Conservation (phyloP, 2,329 filamentous ascomycete genomes). For the Xylaria sp. region DNA sequence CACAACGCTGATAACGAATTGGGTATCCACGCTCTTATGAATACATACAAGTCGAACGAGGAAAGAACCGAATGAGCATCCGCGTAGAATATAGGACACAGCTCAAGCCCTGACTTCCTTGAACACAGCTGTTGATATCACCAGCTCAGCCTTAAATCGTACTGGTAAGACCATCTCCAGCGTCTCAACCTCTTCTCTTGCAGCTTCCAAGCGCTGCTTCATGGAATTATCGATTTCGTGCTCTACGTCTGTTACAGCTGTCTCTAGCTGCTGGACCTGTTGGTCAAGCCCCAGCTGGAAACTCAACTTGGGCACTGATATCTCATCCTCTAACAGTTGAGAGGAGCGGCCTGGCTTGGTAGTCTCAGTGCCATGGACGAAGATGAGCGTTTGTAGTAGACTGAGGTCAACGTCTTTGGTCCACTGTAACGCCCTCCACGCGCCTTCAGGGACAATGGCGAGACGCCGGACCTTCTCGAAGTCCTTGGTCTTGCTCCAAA, state of each 20-base stretch:
- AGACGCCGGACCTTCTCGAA: conserved; percentile 45
- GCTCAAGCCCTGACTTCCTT: conserved; percentile 36
- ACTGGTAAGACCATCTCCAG: conserved; percentile 48
- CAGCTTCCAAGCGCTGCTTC: conserved; percentile 49
- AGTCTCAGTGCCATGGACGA: conserved; percentile 48
- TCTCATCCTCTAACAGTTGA: conserved; percentile 46
- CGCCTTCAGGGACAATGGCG: conserved; percentile 49
- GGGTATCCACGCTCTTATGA: conserved; percentile 29
- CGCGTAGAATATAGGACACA: background rate
- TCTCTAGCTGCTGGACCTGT: conserved; percentile 40
- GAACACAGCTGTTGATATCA: conserved; percentile 49
- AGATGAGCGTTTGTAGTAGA: conserved; percentile 48
- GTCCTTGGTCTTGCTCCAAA: conserved; percentile 47
- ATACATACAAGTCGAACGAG: conserved; percentile 5
- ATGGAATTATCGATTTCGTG: conserved; percentile 35
- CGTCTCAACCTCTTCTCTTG: conserved; percentile 48
- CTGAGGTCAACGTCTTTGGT: conserved; percentile 43
- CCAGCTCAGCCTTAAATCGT: conserved; percentile 47
- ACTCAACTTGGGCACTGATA: conserved; percentile 34
- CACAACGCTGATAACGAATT: conserved; percentile 10
- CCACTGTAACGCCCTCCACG: conserved; percentile 49
- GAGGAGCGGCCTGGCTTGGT: conserved; percentile 42
- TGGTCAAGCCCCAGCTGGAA: conserved; percentile 42
- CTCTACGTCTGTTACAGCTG: conserved; percentile 25
- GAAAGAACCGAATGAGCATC: background rate